These are phyloP conservation scores for Plenodomus tracheiphilus DNA, from an alignment of 2,329 filamentous ascomycete genomes.

Conservation along the genomic window DNA sequence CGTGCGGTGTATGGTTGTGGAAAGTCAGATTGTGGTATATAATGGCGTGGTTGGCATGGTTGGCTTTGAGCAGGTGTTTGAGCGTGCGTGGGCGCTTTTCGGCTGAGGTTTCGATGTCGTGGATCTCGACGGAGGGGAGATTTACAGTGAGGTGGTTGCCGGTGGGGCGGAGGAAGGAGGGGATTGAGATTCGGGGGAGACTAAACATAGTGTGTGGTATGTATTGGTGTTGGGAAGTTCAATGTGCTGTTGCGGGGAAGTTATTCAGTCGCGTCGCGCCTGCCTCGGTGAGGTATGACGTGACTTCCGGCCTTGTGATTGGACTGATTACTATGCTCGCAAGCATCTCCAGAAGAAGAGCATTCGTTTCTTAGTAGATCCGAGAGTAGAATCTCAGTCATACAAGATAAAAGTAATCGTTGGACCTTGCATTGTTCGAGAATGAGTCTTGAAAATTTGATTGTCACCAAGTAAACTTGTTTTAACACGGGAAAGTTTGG, in stretches of 20 bases:
- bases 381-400: too few relatives aligned
- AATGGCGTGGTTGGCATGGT: conserved; percentile 87
- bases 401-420: too few relatives aligned
- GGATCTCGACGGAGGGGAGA: conserved; percentile 70
- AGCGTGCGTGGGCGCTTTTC: conserved; percentile 81
- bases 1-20: conserved; percentile 82
- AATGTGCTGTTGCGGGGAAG: conserved; percentile 24
- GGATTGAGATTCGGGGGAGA: conserved; percentile 23
- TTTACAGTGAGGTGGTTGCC: conserved; percentile 42
- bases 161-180: conserved; percentile 21
- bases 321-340: not conserved
- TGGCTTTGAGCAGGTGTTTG: conserved; percentile 88
- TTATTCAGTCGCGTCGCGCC: conserved; percentile 13
- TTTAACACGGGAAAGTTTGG: not conserved
- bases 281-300: conserved; percentile 28
- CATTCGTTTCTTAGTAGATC: too few relatives aligned
- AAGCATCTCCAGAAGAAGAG: not conserved
- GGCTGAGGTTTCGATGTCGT: conserved; percentile 77
- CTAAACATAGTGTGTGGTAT: conserved; percentile 23
- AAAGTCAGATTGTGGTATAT: conserved; percentile 74
- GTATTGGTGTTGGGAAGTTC: conserved; percentile 5
- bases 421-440: too few relatives aligned
- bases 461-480: too few relatives aligned
- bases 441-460: too few relatives aligned
- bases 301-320: conserved; percentile 10